Base-by-base conservation (phyloP, 768 basidiomycete species). In the Rhizopogon salebrosus region DNA sequence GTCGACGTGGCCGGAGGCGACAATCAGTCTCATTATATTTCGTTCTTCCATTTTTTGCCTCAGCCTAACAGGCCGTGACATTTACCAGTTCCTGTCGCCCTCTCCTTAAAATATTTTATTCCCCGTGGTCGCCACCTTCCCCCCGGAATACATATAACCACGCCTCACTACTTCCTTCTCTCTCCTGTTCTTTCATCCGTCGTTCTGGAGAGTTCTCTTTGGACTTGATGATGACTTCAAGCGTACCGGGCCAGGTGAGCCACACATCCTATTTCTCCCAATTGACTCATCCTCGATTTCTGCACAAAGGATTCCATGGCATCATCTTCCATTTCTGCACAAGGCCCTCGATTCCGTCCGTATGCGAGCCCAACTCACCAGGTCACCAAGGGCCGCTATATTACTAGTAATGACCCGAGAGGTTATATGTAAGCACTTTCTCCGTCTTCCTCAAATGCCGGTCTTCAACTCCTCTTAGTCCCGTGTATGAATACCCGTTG, bases 401-500 rank as follows among this genome's bases (percentile, higher is more conserved):
- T 92, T 65, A 93, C 90, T 26, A 87, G 85, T 70, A 92, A 91
- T 62, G 91, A 93, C 72, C 85, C 89, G 23, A 74, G 90, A 61
- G 90, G 90, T 14, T 93, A 92, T 71, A 91, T 93, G 90, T 92
- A 53, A 60, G 87, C 70, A 3, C 29, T 41, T 18, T 37, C 18
- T 43, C 49, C 6, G 3, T 23, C 20, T 46, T 14, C 38, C 14
- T 11, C 37, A 14, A 20, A 16, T 36, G 3, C 34, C 43, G n/a
- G 1, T 1, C 34, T 57, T 57, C 59, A 57, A 48, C 42, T 13
- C 23, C 23, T 27, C 45, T 39, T 60, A 77, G 91, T 51, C 89
- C 90, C 11, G 92, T 94, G 10, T 93, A 89, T 62, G 92, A 94
- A 65, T 94, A 92, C 61, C 89, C 89, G 1, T 75, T 94, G 52